phyloP scores from a whole-genome alignment of 257 asterid genomes.

The Agastache rugosa region DNA sequence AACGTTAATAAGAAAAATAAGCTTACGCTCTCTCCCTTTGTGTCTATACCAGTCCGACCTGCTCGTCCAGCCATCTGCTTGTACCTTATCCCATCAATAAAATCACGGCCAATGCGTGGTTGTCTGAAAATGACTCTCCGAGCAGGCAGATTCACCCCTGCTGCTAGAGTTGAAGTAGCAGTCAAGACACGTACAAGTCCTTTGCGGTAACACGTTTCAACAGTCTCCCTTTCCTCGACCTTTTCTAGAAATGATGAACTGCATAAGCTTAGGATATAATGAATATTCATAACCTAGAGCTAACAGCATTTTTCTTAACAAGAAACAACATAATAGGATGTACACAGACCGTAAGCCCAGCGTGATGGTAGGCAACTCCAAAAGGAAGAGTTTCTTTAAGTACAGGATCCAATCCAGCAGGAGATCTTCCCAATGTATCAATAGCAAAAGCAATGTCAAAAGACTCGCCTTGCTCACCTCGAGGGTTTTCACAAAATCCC shows the following conservation, averaged over 20 bases:
- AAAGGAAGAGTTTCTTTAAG: conserved; percentile 92
- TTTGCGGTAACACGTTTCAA: conserved; percentile 95
- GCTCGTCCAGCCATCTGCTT: conserved; percentile 99
- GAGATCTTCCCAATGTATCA: conserved; percentile 86
- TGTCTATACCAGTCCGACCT: conserved; percentile 98
- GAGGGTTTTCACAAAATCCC: conserved; percentile 55
- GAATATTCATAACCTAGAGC: conserved; percentile 22
- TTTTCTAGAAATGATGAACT: conserved; percentile 41
- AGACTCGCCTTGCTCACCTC: conserved; percentile 50
- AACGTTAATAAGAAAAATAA: conserved; percentile 27
- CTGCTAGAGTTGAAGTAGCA: conserved; percentile 99
- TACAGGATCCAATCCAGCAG: conserved; percentile 91
- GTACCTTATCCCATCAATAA: conserved; percentile 94
- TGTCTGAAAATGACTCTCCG: conserved; percentile 97
- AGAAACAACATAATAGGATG: conserved; percentile 36
- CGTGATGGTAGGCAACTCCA: conserved; percentile 99
- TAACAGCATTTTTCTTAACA: conserved; percentile 23
- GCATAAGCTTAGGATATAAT: conserved; percentile 34
- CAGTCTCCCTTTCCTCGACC: conserved; percentile 99
- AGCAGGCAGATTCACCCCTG: conserved; percentile 98
- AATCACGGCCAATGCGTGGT: conserved; percentile 97
- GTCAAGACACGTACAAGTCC: conserved; percentile 98
- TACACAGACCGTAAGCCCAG: conserved; percentile 85
- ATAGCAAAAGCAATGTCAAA: conserved; percentile 73
- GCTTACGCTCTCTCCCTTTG: conserved; percentile 98